Conservation (phyloP, 257 asterid species). For the Cinchona pubescens region DNA sequence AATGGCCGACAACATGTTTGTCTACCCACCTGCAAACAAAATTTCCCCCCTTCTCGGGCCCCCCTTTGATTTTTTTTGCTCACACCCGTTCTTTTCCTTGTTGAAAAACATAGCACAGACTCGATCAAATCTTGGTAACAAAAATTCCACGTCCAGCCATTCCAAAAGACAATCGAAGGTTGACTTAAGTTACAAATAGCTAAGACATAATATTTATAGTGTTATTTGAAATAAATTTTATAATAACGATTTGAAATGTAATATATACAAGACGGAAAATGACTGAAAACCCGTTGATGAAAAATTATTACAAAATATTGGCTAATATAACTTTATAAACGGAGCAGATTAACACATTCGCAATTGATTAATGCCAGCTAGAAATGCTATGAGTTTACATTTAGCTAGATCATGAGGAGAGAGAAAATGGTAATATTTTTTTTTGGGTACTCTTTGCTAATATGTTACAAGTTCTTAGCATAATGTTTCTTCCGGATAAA, state of each 20-base stretch:
- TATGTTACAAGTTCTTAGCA: conserved; percentile 17
- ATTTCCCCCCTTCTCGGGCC: conserved; percentile 29
- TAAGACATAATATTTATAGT: no score
- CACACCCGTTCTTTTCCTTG: conserved; percentile 33
- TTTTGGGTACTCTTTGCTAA: conserved; percentile 4
- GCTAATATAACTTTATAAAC: no score
- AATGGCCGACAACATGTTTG: conserved; percentile 65
- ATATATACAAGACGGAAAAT: no score
- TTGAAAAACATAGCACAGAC: conserved; percentile 24
- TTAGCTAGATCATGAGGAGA: no score
- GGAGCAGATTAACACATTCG: background rate
- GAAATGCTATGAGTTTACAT: background rate
- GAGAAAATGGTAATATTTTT: background rate
- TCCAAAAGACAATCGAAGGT: background rate
- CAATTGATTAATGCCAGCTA: background rate
- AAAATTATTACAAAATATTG: no score
- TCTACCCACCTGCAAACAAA: conserved; percentile 57
- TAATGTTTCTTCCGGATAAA: conserved; percentile 36
- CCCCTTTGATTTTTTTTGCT: conserved; percentile 3
- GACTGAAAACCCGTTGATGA: no score
- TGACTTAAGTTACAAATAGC: background rate
- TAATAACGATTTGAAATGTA: no score
- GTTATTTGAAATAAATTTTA: no score
- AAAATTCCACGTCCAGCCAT: conserved; percentile 12
- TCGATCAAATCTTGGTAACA: background rate